Evolutionary conservation across 441 rosid species (phyloP).

Genomic region (Heliophila coronopifolia): DNA sequence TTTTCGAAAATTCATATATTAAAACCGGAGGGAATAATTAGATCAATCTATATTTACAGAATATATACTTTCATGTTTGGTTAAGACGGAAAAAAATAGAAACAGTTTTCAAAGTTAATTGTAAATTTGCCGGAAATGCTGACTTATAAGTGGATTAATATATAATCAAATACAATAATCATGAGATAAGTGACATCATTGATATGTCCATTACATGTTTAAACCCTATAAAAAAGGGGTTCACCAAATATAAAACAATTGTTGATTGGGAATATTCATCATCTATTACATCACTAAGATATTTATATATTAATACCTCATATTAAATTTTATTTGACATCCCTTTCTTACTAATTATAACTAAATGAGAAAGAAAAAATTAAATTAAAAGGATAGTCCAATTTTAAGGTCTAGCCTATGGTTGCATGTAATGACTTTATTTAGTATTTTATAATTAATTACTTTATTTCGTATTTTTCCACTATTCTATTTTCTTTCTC

Average conservation of each 20-base stretch:
- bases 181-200: conserved; percentile 20
- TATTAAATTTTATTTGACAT: conserved; percentile 18
- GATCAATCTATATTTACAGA: background rate
- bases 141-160: conserved; percentile 17
- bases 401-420: conserved; percentile 23
- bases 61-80: background rate
- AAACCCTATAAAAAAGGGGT: conserved; percentile 17
- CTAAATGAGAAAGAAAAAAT: background rate
- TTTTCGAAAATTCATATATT: no score
- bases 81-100: background rate
- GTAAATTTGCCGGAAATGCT: conserved; percentile 21
- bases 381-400: conserved; percentile 21
- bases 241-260: conserved; percentile 26
- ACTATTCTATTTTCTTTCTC: conserved; percentile 15
- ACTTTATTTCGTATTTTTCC: conserved; percentile 27
- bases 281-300: conserved; percentile 20
- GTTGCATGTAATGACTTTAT: conserved; percentile 22
- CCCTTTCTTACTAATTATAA: conserved; percentile 8
- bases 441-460: conserved; percentile 10
- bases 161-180: conserved; percentile 13
- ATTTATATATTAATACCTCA: conserved; percentile 7
- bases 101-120: background rate
- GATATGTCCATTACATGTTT: conserved; percentile 22
- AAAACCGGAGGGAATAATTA: no score
- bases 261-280: conserved; percentile 24